A percentile compares a stretch with the other conserved stretches of the same genome.
Conservation (phyloP, 139 green algal species). For the Coccomyxa sp. region DNA sequence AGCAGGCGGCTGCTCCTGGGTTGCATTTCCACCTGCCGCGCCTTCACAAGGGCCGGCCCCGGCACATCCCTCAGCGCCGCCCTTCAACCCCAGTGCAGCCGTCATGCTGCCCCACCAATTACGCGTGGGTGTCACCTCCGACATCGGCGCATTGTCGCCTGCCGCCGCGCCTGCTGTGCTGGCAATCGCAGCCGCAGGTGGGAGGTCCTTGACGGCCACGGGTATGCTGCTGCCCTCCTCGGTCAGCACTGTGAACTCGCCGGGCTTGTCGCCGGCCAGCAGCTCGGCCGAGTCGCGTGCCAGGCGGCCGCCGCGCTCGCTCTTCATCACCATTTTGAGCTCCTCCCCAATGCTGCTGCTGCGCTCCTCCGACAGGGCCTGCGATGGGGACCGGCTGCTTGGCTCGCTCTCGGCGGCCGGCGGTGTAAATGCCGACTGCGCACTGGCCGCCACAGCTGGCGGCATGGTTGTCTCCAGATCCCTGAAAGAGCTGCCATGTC, state of each 20-base stretch:
- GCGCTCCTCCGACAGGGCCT: background rate
- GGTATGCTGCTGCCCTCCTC: background rate
- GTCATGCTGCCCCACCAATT: conserved; percentile 1
- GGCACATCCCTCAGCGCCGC: background rate
- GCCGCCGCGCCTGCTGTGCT: background rate
- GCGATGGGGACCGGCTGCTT: too few relatives aligned
- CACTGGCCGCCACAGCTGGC: too few relatives aligned
- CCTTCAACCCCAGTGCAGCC: background rate
- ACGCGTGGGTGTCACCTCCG: background rate
- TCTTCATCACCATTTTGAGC: background rate
- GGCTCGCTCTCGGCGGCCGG: too few relatives aligned
- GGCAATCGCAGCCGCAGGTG: background rate
- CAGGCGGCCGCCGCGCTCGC: background rate
- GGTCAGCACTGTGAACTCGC: background rate
- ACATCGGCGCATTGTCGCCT: background rate
- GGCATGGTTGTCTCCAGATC: too few relatives aligned
- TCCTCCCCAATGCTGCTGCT: conserved; percentile 1
- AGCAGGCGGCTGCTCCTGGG: background rate
- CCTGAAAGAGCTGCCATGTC: too few relatives aligned
- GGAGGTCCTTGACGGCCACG: background rate
- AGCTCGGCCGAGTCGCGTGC: background rate
- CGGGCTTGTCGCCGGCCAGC: background rate
- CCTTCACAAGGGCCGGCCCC: background rate
- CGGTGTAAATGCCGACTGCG: too few relatives aligned
- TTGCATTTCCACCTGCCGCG: background rate